phyloP scores from a whole-genome alignment of 1,139 yeast species.

The Taiozyma sp. region DNA sequence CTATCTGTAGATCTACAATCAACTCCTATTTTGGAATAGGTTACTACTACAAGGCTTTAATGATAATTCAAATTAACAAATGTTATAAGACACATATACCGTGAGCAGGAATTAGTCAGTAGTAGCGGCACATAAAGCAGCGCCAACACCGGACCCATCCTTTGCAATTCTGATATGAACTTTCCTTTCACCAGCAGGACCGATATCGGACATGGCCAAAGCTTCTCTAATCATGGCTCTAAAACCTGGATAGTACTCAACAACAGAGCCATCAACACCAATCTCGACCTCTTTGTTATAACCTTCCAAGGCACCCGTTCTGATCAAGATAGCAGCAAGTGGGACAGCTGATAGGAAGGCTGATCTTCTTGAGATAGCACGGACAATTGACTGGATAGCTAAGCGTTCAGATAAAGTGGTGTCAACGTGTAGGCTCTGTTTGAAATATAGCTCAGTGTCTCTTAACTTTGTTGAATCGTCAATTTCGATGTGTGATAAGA shows the following conservation, averaged over 20 bases:
- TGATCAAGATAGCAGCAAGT: conserved; percentile 65
- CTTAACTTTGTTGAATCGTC: conserved; percentile 69
- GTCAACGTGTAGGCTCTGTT: conserved; percentile 59
- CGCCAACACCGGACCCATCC: conserved; percentile 96
- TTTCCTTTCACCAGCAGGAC: conserved; percentile 62
- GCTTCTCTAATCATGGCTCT: conserved; percentile 72
- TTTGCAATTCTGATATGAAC: conserved; percentile 73
- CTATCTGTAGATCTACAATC: too few species aligned
- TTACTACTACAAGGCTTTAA: too few species aligned
- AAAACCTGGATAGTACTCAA: conserved; percentile 87
- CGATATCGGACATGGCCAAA: conserved; percentile 58
- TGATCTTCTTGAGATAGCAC: conserved; percentile 83
- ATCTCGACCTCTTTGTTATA: conserved; percentile 70
- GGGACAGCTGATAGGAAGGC: conserved; percentile 86
- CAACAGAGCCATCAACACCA: conserved; percentile 92
- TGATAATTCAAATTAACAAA: too few species aligned
- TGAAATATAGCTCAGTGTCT: conserved; percentile 58
- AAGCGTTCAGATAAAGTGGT: conserved; percentile 62
- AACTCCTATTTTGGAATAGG: too few species aligned
- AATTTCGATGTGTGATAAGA: conserved; percentile 72
- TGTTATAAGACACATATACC: too few species aligned
- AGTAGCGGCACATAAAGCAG: conserved; percentile 73
- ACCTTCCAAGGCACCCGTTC: conserved; percentile 49
- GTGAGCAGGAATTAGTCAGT: neutral
- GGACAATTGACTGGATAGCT: conserved; percentile 63